phyloP scores from a whole-genome alignment of 257 asterid genomes.

The Lycium barbarum region DNA sequence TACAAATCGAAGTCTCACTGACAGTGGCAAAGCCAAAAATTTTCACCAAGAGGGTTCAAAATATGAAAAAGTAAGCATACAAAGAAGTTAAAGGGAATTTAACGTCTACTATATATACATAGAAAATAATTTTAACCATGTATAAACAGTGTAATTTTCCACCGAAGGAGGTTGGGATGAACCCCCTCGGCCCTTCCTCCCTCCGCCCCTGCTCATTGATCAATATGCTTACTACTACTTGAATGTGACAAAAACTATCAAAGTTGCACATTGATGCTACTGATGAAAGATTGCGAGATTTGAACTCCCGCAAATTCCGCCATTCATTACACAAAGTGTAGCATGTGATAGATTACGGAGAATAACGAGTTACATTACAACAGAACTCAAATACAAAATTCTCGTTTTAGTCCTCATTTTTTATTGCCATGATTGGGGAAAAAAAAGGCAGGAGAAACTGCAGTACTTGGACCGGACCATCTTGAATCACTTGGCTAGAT shows the following conservation, averaged over 20 bases:
- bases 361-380: background rate
- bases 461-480: background rate
- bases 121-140: no score
- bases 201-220: background rate
- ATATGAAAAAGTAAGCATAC: no score
- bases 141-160: no score
- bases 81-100: no score
- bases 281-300: background rate
- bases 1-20: slow-evolving; percentile 9
- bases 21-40: no score
- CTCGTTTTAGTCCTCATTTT: background rate
- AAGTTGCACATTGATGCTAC: slow-evolving; percentile 11
- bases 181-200: no score
- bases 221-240: background rate
- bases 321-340: slow-evolving; percentile 9
- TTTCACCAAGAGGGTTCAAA: no score
- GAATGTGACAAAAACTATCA: background rate
- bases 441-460: background rate
- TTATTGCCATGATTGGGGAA: slow-evolving; percentile 4
- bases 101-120: no score
- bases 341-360: background rate
- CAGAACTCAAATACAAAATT: background rate
- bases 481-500: slow-evolving; percentile 34
- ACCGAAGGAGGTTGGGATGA: no score
- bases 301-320: background rate